Evolutionary conservation across 2,329 filamentous ascomycete genomes (phyloP), one percentile per base, ranked within the genome.

Genomic region (Thielaviopsis cerberus): DNA sequence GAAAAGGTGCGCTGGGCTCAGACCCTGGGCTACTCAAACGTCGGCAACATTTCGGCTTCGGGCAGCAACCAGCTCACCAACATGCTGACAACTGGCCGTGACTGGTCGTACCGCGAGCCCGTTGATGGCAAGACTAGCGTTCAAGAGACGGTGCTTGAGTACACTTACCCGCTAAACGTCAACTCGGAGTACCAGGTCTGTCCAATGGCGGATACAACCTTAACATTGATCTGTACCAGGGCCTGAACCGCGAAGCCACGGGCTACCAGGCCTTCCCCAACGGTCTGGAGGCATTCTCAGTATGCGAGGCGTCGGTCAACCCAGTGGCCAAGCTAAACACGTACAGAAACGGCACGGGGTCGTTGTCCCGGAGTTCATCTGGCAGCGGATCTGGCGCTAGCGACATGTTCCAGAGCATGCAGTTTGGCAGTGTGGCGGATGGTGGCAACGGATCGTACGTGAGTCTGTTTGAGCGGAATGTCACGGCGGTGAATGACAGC

Each of bases 391-490:
- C 74, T 54, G 75, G 77, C 17, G 76, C 69, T 55, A 82, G 82
- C 7, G 73, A 68, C 24, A 81, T 78, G 6, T 72, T 72, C 58
- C 82, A 86, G 67, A 68, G 71, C 1, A 77, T 84, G 61, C 66
- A 63, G 6, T 80, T 86, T 61, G 70, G 51, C 23, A 20, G 51
- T 25, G 45, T 51, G 30, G 1, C 24, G 17, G 53, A 8, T 23
- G 55, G 15, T 10, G 24, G 22, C 22, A 45, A 25, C 37, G 53
- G 11, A 4, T 24, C 24, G 13, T 55, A 24, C 63, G 64, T 52
- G 54, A 69, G 75, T 65, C 68, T 85, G 51, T 88, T 85, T 67
- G 70, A 68, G 59, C 73, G 82, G 22, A 72, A 78, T 54, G 76
- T 85, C 25, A 66, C 69, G 26, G 77, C 78, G 3, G 68, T 72